Conservation (phyloP, 2,329 filamentous ascomycete genomes). For the Allantophomopsis cytisporea region DNA sequence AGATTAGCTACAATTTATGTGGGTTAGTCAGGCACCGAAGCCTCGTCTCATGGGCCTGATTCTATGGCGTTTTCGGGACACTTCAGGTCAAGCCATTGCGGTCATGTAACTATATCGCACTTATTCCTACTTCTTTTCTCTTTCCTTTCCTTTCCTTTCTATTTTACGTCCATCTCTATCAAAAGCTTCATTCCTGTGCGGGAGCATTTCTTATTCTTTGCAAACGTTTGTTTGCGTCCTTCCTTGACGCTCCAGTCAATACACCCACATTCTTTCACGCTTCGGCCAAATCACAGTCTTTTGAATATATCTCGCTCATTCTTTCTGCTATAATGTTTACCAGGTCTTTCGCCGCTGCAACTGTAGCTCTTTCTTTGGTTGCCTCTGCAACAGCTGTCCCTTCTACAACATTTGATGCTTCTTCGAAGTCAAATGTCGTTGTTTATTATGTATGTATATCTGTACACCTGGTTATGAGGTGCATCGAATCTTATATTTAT, state of each 20-base stretch:
- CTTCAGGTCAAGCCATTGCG: no score
- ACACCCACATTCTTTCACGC: conserved; percentile 1
- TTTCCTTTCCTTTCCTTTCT: conserved; percentile 1
- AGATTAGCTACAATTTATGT: no score
- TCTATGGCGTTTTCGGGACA: no score
- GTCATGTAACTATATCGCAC: neutral
- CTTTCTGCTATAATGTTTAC: conserved; percentile 14
- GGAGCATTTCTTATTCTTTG: conserved; percentile 1
- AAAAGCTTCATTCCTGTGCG: neutral
- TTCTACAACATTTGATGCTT: conserved; percentile 15
- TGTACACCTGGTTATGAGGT: neutral
- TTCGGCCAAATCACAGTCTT: conserved; percentile 3
- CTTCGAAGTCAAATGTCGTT: conserved; percentile 23
- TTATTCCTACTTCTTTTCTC: conserved; percentile 1
- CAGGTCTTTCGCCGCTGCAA: conserved; percentile 12
- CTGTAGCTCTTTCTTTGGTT: conserved; percentile 11
- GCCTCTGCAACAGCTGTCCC: conserved; percentile 6
- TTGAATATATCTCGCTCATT: neutral
- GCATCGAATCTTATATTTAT: neutral
- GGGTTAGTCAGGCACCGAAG: no score
- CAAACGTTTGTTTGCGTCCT: conserved; percentile 7
- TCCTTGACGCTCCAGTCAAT: conserved; percentile 2
- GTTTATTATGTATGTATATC: conserved; percentile 26
- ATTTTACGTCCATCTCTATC: neutral
- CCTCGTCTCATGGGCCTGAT: no score